These are phyloP conservation scores for Aspergillus nidulans DNA, from an alignment of 495 filamentous ascomycete genomes.

Conservation along the genomic window DNA sequence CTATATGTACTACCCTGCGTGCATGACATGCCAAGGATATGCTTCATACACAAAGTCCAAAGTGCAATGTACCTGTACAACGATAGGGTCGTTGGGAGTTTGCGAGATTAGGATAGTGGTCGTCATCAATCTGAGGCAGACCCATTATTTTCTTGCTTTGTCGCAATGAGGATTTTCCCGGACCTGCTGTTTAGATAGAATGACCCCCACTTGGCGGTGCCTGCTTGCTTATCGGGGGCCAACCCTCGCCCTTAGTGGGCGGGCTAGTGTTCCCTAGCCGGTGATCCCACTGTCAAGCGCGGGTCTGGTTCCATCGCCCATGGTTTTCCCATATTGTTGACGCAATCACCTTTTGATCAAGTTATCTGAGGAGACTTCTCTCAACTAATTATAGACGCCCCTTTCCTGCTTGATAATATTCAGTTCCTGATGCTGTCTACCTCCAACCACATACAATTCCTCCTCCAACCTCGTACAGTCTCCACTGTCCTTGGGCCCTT, in stretches of 20 bases:
- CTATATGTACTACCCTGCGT: background rate
- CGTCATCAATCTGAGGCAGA: background rate
- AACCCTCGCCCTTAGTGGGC: background rate
- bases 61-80: background rate
- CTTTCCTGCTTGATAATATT: background rate
- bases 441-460: background rate
- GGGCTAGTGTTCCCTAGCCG: background rate
- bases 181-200: background rate
- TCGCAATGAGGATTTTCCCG: background rate
- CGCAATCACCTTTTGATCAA: background rate
- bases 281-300: conserved; percentile 1
- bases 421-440: background rate
- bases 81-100: background rate
- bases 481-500: background rate
- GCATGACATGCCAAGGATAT: background rate
- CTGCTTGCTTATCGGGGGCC: background rate
- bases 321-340: background rate
- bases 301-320: background rate
- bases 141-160: conserved; percentile 4
- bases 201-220: background rate
- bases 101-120: background rate
- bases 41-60: background rate
- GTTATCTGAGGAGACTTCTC: background rate
- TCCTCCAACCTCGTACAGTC: background rate
- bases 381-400: background rate